phyloP scores from a whole-genome alignment of 768 basidiomycete species.

The Lyophyllum decastes region DNA sequence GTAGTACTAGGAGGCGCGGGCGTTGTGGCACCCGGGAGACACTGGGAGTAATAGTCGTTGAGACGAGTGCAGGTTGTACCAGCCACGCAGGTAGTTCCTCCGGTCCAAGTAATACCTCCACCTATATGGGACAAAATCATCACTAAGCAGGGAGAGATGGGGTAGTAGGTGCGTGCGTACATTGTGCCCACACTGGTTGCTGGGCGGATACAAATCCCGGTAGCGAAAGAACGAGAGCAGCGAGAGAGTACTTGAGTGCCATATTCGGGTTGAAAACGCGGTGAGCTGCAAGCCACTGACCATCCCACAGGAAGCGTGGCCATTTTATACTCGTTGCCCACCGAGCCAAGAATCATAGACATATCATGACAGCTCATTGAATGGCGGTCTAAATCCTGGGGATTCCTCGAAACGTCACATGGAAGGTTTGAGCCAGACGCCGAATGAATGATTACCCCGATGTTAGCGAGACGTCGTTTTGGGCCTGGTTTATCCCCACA shows the following conservation, averaged over 20 bases:
- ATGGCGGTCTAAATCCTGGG: not conserved
- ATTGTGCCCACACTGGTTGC: slow-evolving; percentile 28
- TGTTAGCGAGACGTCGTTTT: not conserved
- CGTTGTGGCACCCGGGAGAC: slow-evolving; percentile 25
- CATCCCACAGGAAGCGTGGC: not conserved
- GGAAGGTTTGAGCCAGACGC: not conserved
- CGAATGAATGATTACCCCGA: slow-evolving; percentile 11
- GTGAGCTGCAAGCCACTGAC: not conserved
- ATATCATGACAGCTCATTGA: not conserved
- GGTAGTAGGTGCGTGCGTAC: slow-evolving; percentile 15
- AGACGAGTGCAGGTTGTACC: slow-evolving; percentile 29
- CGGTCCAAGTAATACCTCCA: slow-evolving; percentile 38
- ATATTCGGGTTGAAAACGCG: slow-evolving; percentile 12
- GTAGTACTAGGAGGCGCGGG: slow-evolving; percentile 15
- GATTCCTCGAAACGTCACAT: slow-evolving; percentile 7
- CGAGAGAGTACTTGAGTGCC: slow-evolving; percentile 23
- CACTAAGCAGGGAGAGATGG: not conserved
- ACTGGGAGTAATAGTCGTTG: slow-evolving; percentile 38
- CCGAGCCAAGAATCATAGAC: not conserved
- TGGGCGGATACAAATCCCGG: slow-evolving; percentile 26
- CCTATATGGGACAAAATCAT: slow-evolving; percentile 19
- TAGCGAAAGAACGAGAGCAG: slow-evolving; percentile 26
- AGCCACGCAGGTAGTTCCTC: slow-evolving; percentile 34
- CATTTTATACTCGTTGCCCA: slow-evolving; percentile 1
- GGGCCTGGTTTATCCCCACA: not conserved